Evolutionary conservation across 768 basidiomycete species (phyloP).

Genomic region (Boletellus sp.): DNA sequence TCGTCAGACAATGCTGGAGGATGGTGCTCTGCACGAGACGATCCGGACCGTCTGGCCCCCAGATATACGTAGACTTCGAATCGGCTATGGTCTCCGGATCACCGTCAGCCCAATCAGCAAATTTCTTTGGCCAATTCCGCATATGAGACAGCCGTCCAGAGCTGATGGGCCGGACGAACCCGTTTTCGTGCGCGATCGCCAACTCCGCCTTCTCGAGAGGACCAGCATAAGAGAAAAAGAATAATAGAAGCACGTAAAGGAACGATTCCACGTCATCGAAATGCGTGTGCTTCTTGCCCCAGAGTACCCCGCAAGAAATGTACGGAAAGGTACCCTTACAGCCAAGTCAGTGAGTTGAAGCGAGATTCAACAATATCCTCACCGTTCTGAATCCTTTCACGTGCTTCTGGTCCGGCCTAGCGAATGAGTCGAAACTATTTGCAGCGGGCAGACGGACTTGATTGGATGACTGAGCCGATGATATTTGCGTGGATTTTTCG

Average conservation of each 20-base stretch:
- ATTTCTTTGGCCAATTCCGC: conserved; percentile 2
- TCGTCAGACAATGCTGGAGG: background rate
- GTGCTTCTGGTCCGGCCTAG: background rate
- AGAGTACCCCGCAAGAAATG: conserved; percentile 9
- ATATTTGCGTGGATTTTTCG: background rate
- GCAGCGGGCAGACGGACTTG: background rate
- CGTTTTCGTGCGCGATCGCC: background rate
- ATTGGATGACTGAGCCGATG: background rate
- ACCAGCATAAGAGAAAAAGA: conserved; percentile 9
- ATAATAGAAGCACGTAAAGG: conserved; percentile 13
- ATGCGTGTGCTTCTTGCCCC: background rate
- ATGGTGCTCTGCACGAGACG: background rate
- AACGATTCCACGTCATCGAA: conserved; percentile 17
- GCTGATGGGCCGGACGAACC: background rate
- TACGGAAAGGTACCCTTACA: conserved; percentile 9
- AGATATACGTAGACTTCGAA: background rate
- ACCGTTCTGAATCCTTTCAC: conserved; percentile 1
- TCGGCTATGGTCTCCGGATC: background rate
- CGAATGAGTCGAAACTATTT: too few relatives aligned
- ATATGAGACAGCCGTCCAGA: conserved; percentile 2
- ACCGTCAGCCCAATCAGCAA: background rate
- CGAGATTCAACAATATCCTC: background rate
- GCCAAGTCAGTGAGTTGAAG: background rate
- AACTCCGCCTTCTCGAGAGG: background rate
- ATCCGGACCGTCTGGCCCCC: too few relatives aligned